These are phyloP conservation scores for Pedinophyceae sp. DNA, from an alignment of 139 green algal genomes.

Conservation along the genomic window DNA sequence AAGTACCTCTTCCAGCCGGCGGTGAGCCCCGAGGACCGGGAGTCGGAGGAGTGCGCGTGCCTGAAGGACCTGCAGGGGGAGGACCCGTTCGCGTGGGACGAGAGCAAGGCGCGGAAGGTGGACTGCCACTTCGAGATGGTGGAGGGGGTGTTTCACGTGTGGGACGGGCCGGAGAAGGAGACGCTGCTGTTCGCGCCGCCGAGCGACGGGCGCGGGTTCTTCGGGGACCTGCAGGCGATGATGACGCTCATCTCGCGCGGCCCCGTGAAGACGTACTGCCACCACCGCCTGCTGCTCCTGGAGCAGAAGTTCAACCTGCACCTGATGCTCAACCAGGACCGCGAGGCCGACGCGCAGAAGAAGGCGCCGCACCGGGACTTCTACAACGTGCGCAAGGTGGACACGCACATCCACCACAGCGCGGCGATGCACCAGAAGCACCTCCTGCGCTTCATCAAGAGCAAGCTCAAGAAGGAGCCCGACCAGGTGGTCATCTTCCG, in stretches of 20 bases:
- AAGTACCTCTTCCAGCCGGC: constrained; percentile 42
- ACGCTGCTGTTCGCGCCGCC: constrained; percentile 27
- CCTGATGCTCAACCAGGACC: constrained; percentile 96
- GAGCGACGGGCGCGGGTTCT: constrained; percentile 72
- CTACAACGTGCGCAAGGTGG: constrained; percentile 98
- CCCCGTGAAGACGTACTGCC: constrained; percentile 76
- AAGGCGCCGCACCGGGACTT: constrained; percentile 93
- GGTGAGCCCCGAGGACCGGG: constrained; percentile 41
- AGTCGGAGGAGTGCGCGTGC: constrained; percentile 62
- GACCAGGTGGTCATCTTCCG: constrained; percentile 45
- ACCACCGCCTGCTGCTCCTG: constrained; percentile 89
- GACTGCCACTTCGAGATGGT: constrained; percentile 73
- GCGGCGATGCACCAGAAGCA: constrained; percentile 99
- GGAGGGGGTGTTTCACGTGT: constrained; percentile 79
- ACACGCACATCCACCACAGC: constrained; percentile 95
- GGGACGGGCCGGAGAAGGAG: constrained; percentile 7
- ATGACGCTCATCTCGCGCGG: constrained; percentile 42
- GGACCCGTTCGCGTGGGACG: constrained; percentile 48
- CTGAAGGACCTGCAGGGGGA: constrained; percentile 52
- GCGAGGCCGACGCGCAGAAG: constrained; percentile 96
- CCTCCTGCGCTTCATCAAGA: constrained; percentile 99
- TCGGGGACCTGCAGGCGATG: constrained; percentile 70
- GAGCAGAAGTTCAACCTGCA: constrained; percentile 97
- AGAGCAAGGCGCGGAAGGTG: constrained; percentile 18
- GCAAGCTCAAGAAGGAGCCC: constrained; percentile 92